phyloP scores from a whole-genome alignment of 108 stramenopile genomes.

The Cyclotella kingstonii region DNA sequence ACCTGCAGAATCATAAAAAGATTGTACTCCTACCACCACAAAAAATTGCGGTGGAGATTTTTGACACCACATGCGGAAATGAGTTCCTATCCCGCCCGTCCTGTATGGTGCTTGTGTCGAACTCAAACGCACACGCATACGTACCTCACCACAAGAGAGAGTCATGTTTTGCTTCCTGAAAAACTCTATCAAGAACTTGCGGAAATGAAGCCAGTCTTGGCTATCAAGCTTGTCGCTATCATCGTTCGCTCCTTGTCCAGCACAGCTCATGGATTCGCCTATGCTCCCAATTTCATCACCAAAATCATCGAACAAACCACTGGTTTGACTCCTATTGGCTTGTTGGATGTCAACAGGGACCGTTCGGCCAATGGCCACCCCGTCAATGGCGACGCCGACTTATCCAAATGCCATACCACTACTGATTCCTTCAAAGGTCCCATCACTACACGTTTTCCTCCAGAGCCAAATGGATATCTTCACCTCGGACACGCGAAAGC shows the following conservation, averaged over 20 bases:
- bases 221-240: not conserved
- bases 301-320: constrained; percentile 76
- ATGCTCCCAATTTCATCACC: constrained; percentile 89
- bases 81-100: too few species aligned
- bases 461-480: constrained; percentile 98
- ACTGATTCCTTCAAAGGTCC: constrained; percentile 16
- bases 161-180: too few species aligned
- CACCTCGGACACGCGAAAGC: constrained; percentile 99
- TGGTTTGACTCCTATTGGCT: constrained; percentile 52
- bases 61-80: too few species aligned
- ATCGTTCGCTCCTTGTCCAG: not conserved
- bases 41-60: too few species aligned
- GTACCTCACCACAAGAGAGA: too few species aligned
- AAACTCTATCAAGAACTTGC: too few species aligned
- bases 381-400: constrained; percentile 4
- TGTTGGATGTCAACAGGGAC: constrained; percentile 32
- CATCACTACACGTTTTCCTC: constrained; percentile 94
- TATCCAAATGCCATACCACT: not conserved
- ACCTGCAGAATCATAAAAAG: too few species aligned
- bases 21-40: too few species aligned
- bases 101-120: too few species aligned
- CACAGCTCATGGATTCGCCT: constrained; percentile 56
- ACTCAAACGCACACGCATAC: too few species aligned
- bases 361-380: not conserved
- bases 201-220: too few species aligned